Conservation (phyloP, 129 eudicot genomes). For the Mikania micrantha region DNA sequence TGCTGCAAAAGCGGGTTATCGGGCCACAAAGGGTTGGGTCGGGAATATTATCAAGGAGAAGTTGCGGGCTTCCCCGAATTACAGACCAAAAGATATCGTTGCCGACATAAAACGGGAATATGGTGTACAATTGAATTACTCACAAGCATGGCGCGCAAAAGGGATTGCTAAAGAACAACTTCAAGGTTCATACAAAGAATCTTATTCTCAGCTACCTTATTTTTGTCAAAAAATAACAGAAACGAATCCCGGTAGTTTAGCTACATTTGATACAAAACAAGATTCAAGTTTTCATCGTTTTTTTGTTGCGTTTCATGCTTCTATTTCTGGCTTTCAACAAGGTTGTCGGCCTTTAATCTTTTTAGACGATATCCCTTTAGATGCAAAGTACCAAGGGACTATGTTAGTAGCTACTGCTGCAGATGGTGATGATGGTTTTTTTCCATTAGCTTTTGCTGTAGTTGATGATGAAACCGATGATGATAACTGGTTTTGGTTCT, state of each 20-base stretch:
- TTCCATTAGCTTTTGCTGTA: constrained; percentile 83
- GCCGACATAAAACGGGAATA: constrained; percentile 71
- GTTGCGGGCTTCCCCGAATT: constrained; percentile 59
- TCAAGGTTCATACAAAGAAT: constrained; percentile 82
- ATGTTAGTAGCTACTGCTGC: constrained; percentile 64
- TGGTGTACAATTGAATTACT: constrained; percentile 74
- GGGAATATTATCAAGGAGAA: constrained; percentile 82
- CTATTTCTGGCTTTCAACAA: constrained; percentile 65
- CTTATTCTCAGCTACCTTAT: constrained; percentile 63
- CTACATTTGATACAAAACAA: constrained; percentile 65
- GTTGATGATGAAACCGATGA: constrained; percentile 80
- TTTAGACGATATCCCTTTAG: constrained; percentile 63
- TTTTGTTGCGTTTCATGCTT: constrained; percentile 83
- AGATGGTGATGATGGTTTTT: constrained; percentile 80
- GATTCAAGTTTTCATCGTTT: constrained; percentile 83
- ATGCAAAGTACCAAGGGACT: constrained; percentile 82
- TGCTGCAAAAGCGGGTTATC: constrained; percentile 62
- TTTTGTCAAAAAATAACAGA: constrained; percentile 79
- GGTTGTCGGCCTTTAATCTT: constrained; percentile 88
- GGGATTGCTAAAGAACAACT: constrained; percentile 84
- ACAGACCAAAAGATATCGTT: constrained; percentile 81
- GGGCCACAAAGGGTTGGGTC: constrained; percentile 85
- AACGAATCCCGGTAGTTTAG: constrained; percentile 83
- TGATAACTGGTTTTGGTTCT: constrained; percentile 86
- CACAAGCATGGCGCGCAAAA: constrained; percentile 97